Conservation (phyloP, 768 basidiomycete species). For the Trametes meyenii region DNA sequence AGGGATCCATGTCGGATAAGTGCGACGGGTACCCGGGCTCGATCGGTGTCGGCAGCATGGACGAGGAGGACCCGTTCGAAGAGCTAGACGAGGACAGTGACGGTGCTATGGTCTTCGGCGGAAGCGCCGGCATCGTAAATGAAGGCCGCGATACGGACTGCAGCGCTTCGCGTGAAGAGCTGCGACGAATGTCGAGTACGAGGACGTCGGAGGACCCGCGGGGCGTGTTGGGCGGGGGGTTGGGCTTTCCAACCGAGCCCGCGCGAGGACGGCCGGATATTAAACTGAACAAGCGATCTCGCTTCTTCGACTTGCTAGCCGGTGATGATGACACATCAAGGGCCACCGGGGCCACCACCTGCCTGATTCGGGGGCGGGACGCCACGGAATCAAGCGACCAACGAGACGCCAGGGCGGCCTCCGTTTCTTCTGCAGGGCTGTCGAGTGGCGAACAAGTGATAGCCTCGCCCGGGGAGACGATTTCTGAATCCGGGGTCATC, state of each 20-base stretch:
- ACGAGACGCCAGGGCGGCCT: slow-evolving; percentile 27
- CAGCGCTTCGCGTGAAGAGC: slow-evolving; percentile 17
- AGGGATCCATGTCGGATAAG: slow-evolving; percentile 25
- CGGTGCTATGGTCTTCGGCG: slow-evolving; percentile 6
- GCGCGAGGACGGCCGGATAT: slow-evolving; percentile 32
- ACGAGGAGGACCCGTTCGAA: slow-evolving; percentile 24
- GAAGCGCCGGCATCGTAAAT: slow-evolving; percentile 8
- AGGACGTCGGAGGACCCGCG: slow-evolving; percentile 23
- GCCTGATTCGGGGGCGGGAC: slow-evolving; percentile 25
- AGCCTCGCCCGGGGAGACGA: slow-evolving; percentile 16
- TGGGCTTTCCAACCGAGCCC: slow-evolving; percentile 30
- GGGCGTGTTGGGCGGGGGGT: slow-evolving; percentile 23
- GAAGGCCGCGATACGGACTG: slow-evolving; percentile 20
- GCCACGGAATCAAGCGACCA: slow-evolving; percentile 35
- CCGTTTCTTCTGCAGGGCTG: slow-evolving; percentile 13
- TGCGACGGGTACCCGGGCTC: slow-evolving; percentile 16
- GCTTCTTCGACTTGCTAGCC: slow-evolving; percentile 27
- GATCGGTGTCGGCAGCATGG: slow-evolving; percentile 29
- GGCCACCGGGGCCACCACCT: slow-evolving; percentile 1
- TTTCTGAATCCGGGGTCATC: slow-evolving; percentile 8
- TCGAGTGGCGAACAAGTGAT: slow-evolving; percentile 17
- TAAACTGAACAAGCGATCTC: slow-evolving; percentile 34
- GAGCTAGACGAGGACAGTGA: slow-evolving; percentile 25
- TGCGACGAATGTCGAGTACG: slow-evolving; percentile 25
- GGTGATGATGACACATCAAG: slow-evolving; percentile 23